phyloP scores from a whole-genome alignment of 2,329 filamentous ascomycete species.

The Aspergillus amoenus region DNA sequence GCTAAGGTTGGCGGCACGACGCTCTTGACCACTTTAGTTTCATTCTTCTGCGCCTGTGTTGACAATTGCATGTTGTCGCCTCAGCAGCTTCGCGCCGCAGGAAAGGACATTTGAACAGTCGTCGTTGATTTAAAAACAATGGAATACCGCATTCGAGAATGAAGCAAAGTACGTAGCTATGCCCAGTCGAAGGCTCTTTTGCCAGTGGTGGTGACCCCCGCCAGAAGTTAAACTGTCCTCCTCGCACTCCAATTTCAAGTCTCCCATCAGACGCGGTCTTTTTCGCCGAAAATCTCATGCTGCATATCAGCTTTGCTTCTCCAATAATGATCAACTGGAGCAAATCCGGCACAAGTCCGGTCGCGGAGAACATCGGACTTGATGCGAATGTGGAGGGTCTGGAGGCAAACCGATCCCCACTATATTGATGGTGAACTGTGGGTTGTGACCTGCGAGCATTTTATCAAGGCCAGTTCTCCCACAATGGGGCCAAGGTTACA shows the following conservation, averaged over 20 bases:
- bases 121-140: not conserved
- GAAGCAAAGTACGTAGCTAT: not conserved
- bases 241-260: not conserved
- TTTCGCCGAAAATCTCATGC: not conserved
- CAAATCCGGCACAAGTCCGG: constrained; percentile 30
- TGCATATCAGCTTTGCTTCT: not conserved
- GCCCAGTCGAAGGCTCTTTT: not conserved
- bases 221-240: not conserved
- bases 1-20: not conserved
- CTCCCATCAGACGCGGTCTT: too few relatives aligned
- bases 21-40: not conserved
- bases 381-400: constrained; percentile 37
- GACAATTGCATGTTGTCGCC: too few relatives aligned
- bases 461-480: constrained; percentile 2
- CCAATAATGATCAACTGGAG: not conserved
- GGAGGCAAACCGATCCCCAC: constrained; percentile 24
- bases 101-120: too few relatives aligned
- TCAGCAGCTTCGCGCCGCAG: too few relatives aligned
- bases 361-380: constrained; percentile 36
- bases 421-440: constrained; percentile 7
- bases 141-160: not conserved
- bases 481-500: not conserved
- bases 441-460: not conserved
- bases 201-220: not conserved
- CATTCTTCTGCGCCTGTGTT: not conserved